Base-by-base conservation (phyloP, 2,329 filamentous ascomycete genomes). In the Akanthomyces dipterigenus region DNA sequence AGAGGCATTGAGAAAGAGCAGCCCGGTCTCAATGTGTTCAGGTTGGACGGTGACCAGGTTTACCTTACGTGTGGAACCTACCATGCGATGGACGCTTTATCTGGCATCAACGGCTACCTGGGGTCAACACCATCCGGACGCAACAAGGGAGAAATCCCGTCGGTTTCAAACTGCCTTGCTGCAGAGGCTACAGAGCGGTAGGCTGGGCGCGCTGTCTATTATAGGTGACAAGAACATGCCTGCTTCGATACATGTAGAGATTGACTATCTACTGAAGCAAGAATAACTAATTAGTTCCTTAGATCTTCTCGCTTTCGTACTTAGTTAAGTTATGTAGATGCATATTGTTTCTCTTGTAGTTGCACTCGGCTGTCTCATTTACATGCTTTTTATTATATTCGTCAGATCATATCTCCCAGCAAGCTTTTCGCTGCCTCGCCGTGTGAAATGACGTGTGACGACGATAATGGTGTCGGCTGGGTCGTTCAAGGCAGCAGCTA, bases 1-100 rank as follows among this genome's bases (percentile, higher is more conserved):
- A 61, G 60, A 42, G 61, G 16, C 22, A 50, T 62, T 3, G 62
- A 60, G 20, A 68, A 67, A 11, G 70, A 73, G 45, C 63, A 65
- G 63, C 67, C 70, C 3, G 71, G 69, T 8, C 50, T 70, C 31
- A 70, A 68, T 60, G 67, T 70, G n/a, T 73, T 72, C 55, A 63
- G 66, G 40, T 65, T 64, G 55, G 20, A 55, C 16, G 51, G 2
- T 0, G 28, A 11, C 16, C 26, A 55, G 22, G 24, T 43, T 43
- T 43, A 56, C 12, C 54, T 38, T 20, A 56, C 54, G 1, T 22
- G 22, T 43, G 38, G 18, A 5, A 28, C 22, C 8, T 56, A 46
- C n/a, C 42, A 56, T 38, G 18, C 40, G 3, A 57, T 57, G 16
- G 55, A 57, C 20, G 6, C n/a, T 7, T 20, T 31, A 4, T 55